Percentiles rank a stretch among this genome's conserved stretches.
phyloP scores from a whole-genome alignment of 805 yeast species.

The Ogataea angusta region DNA sequence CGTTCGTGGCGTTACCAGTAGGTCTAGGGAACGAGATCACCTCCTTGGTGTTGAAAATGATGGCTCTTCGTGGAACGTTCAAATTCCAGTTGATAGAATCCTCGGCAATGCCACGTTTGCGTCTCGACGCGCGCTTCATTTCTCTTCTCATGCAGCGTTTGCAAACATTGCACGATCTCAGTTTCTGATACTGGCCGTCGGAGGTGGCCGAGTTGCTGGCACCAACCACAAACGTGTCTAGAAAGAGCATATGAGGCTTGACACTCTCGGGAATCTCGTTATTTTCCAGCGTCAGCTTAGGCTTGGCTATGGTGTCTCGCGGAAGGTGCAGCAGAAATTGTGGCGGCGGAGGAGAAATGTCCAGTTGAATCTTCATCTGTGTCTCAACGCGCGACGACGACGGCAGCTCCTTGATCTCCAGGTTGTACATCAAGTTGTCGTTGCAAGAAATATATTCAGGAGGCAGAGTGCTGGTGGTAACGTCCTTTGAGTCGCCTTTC shows the following conservation, averaged over 20 bases:
- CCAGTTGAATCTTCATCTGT: slow-evolving; percentile 75
- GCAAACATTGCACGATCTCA: slow-evolving; percentile 69
- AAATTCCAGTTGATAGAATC: slow-evolving; percentile 79
- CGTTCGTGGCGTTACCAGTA: slow-evolving; percentile 29
- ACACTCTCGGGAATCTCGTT: slow-evolving; percentile 47
- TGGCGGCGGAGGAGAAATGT: slow-evolving; percentile 72
- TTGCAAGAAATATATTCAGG: slow-evolving; percentile 25
- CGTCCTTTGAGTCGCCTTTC: slow-evolving; percentile 23
- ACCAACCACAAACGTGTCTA: slow-evolving; percentile 76
- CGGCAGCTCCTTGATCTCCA: slow-evolving; percentile 65
- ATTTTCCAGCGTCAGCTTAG: slow-evolving; percentile 65
- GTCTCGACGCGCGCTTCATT: slow-evolving; percentile 87
- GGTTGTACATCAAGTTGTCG: slow-evolving; percentile 37
- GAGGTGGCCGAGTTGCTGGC: slow-evolving; percentile 9
- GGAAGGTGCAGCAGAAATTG: slow-evolving; percentile 77
- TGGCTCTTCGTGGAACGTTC: slow-evolving; percentile 70
- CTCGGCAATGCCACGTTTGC: slow-evolving; percentile 74
- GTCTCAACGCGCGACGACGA: slow-evolving; percentile 89
- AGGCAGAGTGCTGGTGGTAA: slow-evolving; percentile 29
- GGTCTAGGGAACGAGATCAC: slow-evolving; percentile 71
- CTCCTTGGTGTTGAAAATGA: slow-evolving; percentile 89
- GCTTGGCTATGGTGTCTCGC: slow-evolving; percentile 81
- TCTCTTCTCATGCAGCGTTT: slow-evolving; percentile 88
- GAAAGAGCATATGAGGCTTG: slow-evolving; percentile 51
- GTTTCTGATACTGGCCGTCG: slow-evolving; percentile 10